These are phyloP conservation scores for Amanita brunnescens DNA, from an alignment of 768 basidiomycete species.

Conservation along the genomic window DNA sequence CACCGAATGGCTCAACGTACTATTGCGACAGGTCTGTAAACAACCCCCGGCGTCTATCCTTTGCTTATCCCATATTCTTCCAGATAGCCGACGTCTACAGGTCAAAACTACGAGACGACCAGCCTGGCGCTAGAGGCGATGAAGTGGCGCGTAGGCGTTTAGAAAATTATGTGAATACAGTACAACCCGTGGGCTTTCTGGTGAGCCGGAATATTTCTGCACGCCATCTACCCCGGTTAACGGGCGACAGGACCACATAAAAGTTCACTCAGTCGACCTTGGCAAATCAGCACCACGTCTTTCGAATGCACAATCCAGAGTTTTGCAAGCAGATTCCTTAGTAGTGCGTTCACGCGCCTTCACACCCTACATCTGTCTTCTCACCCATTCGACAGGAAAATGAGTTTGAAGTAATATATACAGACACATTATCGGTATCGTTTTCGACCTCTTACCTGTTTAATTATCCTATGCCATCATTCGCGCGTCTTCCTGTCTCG, in stretches of 20 bases:
- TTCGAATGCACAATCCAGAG: slow-evolving; percentile 51
- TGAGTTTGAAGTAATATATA: slow-evolving; percentile 78
- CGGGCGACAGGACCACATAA: slow-evolving; percentile 64
- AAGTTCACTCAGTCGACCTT: slow-evolving; percentile 77
- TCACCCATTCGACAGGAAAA: slow-evolving; percentile 43
- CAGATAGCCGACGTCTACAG: slow-evolving; percentile 70
- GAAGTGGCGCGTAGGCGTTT: slow-evolving; percentile 74
- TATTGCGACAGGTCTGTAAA: slow-evolving; percentile 65
- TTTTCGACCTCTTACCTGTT: slow-evolving; percentile 76
- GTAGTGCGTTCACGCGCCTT: slow-evolving; percentile 10
- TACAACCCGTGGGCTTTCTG: slow-evolving; percentile 61
- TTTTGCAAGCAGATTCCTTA: slow-evolving; percentile 10
- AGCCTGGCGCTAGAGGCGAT: slow-evolving; percentile 66
- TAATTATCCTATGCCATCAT: slow-evolving; percentile 78
- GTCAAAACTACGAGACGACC: slow-evolving; percentile 64
- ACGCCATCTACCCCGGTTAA: neutral
- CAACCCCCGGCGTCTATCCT: neutral
- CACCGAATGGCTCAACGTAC: slow-evolving; percentile 84
- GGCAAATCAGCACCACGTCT: slow-evolving; percentile 75
- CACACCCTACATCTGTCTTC: neutral
- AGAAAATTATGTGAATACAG: slow-evolving; percentile 73
- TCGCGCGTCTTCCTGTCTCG: slow-evolving; percentile 76
- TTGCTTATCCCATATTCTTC: neutral
- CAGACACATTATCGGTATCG: slow-evolving; percentile 76
- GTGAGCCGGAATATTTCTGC: slow-evolving; percentile 29